Evolutionary conservation across 371 early-diverging fungal genomes (phyloP), one percentile per base, ranked within the genome.

Genomic region (Nematocida parisii): DNA sequence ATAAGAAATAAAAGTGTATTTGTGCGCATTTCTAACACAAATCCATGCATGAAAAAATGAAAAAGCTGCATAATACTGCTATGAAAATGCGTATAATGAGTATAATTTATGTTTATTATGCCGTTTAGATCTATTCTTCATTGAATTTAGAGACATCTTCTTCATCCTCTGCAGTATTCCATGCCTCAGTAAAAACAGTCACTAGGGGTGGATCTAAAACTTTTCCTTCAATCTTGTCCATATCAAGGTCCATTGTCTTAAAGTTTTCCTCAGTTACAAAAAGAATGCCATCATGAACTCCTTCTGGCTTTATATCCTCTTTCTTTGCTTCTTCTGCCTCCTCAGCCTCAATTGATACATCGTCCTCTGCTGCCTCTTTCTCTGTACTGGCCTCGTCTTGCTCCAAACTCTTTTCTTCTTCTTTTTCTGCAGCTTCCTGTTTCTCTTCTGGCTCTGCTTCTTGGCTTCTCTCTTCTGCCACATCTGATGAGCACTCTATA

Each of bases 331-430:
- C 80, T 52, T 77, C 80, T 42, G 55, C 89, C 60, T 86, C 87
- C 39, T 89, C 90, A 5, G 89, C 89, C 2, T 88, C 86, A 55
- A 89, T 90, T 71, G 88, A 88, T 3, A 87, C 89, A 62, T 90
- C 55, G 86, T 83, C 18, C 64, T 88, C 81, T 85, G 87, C 73
- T 83, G 85, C 50, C 83, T 83, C 47, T 86, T 84, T 85, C 27
- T n/a, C 24, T 27, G 11, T 1, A 22, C 27, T 58, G 85, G 85
- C 82, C 50, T 82, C 72, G 71, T 20, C 71, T 2, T 60, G 50
- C 33, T 67, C 73, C 11, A 61, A 24, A 13, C 24, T 24, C 56
- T 84, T 68, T 44, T 73, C 73, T 44, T 45, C 83, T 50, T 46
- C 66, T 57, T 72, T 71, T 27, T 73, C 71, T 50, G 52, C 52